A percentile compares a stretch with the other conserved stretches of the same genome.
Evolutionary conservation across 495 filamentous ascomycete genomes (phyloP).

Genomic region (Aspergillus steynii): DNA sequence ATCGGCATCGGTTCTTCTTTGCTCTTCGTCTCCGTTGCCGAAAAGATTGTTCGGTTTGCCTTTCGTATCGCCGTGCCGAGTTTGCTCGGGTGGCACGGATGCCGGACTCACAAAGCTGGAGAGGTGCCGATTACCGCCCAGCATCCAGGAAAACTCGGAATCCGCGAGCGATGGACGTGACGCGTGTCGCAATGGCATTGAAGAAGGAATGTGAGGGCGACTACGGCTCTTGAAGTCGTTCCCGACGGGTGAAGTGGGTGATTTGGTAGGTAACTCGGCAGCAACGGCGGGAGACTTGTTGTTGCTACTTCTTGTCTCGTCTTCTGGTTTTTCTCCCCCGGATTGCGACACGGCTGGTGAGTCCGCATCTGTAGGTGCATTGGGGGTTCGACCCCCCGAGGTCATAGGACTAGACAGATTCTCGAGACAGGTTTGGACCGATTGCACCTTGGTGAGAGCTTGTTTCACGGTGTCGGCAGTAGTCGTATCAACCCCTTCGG

Average conservation of each 20-base stretch:
- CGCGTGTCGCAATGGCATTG: conserved; percentile 16
- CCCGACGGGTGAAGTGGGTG: conserved; percentile 13
- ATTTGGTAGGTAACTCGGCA: conserved; percentile 6
- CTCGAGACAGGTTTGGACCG: conserved; percentile 75
- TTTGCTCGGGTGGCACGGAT: conserved; percentile 49
- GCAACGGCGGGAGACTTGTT: conserved; percentile 5
- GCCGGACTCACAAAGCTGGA: conserved; percentile 52
- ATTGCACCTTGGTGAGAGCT: conserved; percentile 71
- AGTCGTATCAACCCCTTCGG: conserved; percentile 52
- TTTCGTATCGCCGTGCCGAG: conserved; percentile 33
- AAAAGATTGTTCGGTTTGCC: conserved; percentile 42
- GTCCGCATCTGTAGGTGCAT: conserved; percentile 7
- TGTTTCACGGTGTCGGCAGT: conserved; percentile 32
- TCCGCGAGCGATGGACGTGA: conserved; percentile 59
- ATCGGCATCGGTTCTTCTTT: conserved; percentile 28
- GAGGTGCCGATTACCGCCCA: conserved; percentile 57
- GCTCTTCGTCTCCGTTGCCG: conserved; percentile 37
- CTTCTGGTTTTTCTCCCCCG: not conserved
- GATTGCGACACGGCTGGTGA: not conserved
- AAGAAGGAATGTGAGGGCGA: conserved; percentile 11
- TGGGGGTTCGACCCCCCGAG: conserved; percentile 7
- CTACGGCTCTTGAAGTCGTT: conserved; percentile 13
- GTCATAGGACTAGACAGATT: conserved; percentile 56
- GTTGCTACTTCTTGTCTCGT: conserved; percentile 6
- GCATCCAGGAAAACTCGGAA: conserved; percentile 94